Evolutionary conservation across 2,329 filamentous ascomycete species (phyloP), one percentile per base, ranked within the genome.

Genomic region (Ilyonectria mors-panacis): DNA sequence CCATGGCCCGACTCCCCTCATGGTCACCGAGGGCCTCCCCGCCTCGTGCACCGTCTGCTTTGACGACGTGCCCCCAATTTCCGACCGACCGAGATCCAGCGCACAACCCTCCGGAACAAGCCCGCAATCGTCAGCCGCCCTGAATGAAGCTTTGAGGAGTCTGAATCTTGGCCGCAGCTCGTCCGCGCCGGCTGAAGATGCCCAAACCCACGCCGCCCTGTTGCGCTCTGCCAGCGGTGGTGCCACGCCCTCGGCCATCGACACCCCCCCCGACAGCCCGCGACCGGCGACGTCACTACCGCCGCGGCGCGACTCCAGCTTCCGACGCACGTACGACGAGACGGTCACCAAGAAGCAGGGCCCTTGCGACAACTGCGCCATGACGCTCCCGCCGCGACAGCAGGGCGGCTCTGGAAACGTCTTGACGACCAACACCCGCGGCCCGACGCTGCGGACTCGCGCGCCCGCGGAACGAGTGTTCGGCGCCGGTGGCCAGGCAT

Each of bases 321-420:
- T 91, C 71, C 84, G 85, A 65, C 85, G 86, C 73, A 91, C 89
- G 0, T 91, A 91, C 70, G 89, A 91, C 71, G 89, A 91, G 67
- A 87, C 87, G n/a, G 89, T 89, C 28, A 90, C 87, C 48, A 88
- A 87, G 77, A 86, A 87, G 65, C 88, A 89, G 59, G 88, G 86
- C 8, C 89, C 90, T 23, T 92, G 90, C 77, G 88, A 91, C 68
- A 92, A 92, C 78, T 92, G 90, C 77, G 89, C 90, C 65, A 85
- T 92, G 74, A 92, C 89, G 0, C 79, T 92, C 8, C 90, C 90
- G 0, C 76, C 73, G 17, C 74, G 77, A 35, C 80, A 80, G 53
- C 70, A 77, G n/a, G 73, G 72, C 13, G 73, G 71, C 19, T 69
- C 73, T 6, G 75, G 72, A 6, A 71, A 68, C 19, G 68, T 69